A percentile compares a stretch with the other conserved stretches of the same genome.
Evolutionary conservation across 345 rosid species (phyloP).

Genomic region (Eucalyptus cloeziana): DNA sequence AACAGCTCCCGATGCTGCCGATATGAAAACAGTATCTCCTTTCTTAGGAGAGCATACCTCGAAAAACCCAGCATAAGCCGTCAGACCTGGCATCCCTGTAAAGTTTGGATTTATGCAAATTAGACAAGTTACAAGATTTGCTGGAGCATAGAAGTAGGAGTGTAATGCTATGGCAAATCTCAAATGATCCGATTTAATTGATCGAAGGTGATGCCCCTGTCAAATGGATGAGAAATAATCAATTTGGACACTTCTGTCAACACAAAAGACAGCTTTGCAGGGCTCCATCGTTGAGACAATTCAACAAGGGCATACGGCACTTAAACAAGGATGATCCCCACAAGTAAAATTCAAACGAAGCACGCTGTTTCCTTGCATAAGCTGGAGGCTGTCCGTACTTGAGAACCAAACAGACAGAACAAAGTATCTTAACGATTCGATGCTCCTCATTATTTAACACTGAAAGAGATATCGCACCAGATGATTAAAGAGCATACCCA

Average conservation of each 20-base stretch:
- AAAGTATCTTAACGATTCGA: background rate
- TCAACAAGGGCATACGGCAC: background rate
- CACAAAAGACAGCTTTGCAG: background rate
- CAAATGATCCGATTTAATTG: background rate
- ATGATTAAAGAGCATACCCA: background rate
- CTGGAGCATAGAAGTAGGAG: background rate
- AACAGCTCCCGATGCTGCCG: no score
- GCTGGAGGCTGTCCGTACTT: no score
- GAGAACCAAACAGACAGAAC: background rate
- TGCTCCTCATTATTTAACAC: background rate
- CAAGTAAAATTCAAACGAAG: background rate
- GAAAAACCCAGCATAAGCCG: no score
- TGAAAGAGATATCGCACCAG: background rate
- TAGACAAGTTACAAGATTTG: background rate
- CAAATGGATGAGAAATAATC: background rate
- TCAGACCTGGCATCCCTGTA: no score
- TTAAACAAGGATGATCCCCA: background rate
- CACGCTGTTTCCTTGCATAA: no score
- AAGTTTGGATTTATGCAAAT: no score
- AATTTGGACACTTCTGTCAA: background rate
- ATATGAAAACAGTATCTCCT: no score
- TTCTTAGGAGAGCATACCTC: no score
- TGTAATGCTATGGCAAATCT: background rate
- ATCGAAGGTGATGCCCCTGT: background rate
- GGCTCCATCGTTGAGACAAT: background rate